Percentiles rank a stretch among this genome's conserved stretches.
Conservation (phyloP, 2,329 filamentous ascomycete genomes). For the Apiospora saccharicola region DNA sequence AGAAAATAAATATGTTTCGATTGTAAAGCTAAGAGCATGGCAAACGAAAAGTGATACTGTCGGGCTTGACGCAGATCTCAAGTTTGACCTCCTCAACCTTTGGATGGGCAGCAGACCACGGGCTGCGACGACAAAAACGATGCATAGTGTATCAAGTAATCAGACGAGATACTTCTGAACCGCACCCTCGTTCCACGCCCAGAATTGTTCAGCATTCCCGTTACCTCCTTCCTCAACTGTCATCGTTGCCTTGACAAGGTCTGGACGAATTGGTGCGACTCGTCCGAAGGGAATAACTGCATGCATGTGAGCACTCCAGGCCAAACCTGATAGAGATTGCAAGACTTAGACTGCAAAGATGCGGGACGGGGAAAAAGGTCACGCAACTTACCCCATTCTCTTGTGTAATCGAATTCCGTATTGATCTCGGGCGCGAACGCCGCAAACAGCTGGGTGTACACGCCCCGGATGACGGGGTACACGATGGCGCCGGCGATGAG, state of each 20-base stretch:
- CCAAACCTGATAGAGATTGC: too few species aligned
- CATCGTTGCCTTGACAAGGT: slow-evolving; percentile 42
- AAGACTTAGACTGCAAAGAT: too few species aligned
- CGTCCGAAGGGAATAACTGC: slow-evolving; percentile 57
- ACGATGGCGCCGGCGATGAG: slow-evolving; percentile 24
- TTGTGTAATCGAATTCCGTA: slow-evolving; percentile 37
- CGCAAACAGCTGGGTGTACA: slow-evolving; percentile 52
- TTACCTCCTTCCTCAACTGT: slow-evolving; percentile 47
- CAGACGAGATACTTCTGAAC: slow-evolving; percentile 31
- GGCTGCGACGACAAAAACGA: too few species aligned
- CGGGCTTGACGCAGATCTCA: too few species aligned
- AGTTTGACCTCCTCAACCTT: too few species aligned
- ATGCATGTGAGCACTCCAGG: background rate
- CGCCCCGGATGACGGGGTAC: slow-evolving; percentile 40
- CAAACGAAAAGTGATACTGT: too few species aligned
- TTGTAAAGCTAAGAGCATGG: too few species aligned
- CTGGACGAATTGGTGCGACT: slow-evolving; percentile 41
- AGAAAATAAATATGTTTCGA: too few species aligned
- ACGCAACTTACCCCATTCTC: slow-evolving; percentile 37
- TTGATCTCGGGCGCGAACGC: slow-evolving; percentile 46
- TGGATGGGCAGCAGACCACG: too few species aligned
- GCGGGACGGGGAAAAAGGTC: too few species aligned
- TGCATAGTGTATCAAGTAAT: too few species aligned
- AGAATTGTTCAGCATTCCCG: slow-evolving; percentile 48
- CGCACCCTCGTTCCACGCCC: slow-evolving; percentile 53